Conservation (phyloP, 2,329 filamentous ascomycete species). For the Fusarium fracticaudum region DNA sequence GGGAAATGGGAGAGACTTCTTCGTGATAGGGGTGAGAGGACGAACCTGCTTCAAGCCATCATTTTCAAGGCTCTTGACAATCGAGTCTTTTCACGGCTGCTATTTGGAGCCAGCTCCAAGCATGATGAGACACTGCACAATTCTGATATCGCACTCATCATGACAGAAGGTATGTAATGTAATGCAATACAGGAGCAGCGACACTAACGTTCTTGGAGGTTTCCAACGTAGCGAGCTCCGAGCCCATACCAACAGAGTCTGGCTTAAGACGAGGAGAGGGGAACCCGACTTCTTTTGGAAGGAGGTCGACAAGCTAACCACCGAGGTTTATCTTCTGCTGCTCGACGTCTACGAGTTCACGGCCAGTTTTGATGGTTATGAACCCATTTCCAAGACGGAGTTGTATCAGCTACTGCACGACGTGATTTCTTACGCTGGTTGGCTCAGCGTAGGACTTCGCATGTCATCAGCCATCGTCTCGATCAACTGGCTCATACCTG, state of each 20-base stretch:
- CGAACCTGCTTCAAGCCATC: conserved; percentile 42
- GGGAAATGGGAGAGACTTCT: conserved; percentile 45
- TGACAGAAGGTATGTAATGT: conserved; percentile 41
- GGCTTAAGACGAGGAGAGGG: conserved; percentile 32
- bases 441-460: conserved; percentile 44
- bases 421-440: conserved; percentile 45
- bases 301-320: conserved; percentile 43
- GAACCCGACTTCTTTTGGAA: conserved; percentile 45
- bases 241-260: conserved; percentile 37
- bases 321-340: conserved; percentile 37
- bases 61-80: conserved; percentile 43
- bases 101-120: conserved; percentile 46
- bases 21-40: conserved; percentile 31
- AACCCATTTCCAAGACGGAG: conserved; percentile 1
- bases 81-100: conserved; percentile 41
- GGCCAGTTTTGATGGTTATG: conserved; percentile 9
- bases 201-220: conserved; percentile 34
- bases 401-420: conserved; percentile 44
- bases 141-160: conserved; percentile 39
- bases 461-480: conserved; percentile 38
- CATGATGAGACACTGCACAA: conserved; percentile 36
- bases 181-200: background rate
- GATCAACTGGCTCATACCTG: conserved; percentile 44
- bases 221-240: conserved; percentile 44
- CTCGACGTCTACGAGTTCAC: conserved; percentile 39